These are phyloP conservation scores for Leccinum longicurvipes DNA, from an alignment of 768 basidiomycete species.

Conservation along the genomic window DNA sequence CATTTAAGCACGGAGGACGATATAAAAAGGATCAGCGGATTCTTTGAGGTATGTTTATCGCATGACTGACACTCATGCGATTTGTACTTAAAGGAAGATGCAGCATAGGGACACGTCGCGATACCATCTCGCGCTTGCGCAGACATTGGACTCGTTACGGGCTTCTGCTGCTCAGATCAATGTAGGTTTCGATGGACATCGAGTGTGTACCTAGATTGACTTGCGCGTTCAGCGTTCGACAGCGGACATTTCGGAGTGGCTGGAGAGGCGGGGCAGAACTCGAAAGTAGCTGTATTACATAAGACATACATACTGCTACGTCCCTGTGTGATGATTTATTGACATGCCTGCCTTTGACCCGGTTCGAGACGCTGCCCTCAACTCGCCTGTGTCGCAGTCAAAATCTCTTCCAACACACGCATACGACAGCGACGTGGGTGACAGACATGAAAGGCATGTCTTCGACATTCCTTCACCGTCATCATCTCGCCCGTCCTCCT, in stretches of 20 bases:
- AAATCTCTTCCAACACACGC: constrained; percentile 32
- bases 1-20: constrained; percentile 68
- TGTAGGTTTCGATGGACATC: constrained; percentile 35
- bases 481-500: constrained; percentile 35
- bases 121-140: constrained; percentile 60
- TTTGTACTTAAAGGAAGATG: neutral
- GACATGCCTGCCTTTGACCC: constrained; percentile 66
- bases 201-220: neutral
- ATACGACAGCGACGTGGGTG: constrained; percentile 24
- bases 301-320: neutral
- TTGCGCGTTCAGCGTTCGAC: constrained; percentile 48
- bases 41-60: constrained; percentile 63
- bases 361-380: constrained; percentile 82
- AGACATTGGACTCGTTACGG: constrained; percentile 65
- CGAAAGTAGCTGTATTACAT: constrained; percentile 17
- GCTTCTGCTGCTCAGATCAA: constrained; percentile 60
- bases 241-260: constrained; percentile 54
- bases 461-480: constrained; percentile 36
- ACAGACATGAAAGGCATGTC: constrained; percentile 26
- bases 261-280: constrained; percentile 23
- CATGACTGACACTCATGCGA: neutral
- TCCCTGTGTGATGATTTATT: constrained; percentile 11
- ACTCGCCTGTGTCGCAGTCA: constrained; percentile 60
- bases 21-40: constrained; percentile 54
- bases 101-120: constrained; percentile 69